Evolutionary conservation across 495 filamentous ascomycete species (phyloP), one percentile per base, ranked within the genome.

Genomic region (Xylaria castorea): DNA sequence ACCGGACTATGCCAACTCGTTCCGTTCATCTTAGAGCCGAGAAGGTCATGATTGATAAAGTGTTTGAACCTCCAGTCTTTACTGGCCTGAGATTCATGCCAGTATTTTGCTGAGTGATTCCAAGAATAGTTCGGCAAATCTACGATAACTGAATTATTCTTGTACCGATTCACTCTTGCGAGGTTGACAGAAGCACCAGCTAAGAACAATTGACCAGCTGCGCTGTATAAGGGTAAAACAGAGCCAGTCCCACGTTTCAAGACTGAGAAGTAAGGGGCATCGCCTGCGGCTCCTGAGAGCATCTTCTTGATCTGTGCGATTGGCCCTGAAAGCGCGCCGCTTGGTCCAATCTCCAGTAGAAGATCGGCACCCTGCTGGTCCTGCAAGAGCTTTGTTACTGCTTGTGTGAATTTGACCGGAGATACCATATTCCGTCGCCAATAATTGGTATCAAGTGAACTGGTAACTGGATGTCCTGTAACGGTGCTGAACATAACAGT

Each of bases 341-440:
- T 84, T 3, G 88, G 87, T 0, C 88, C 87, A 11, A 90, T 77
- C 73, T 90, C 88, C 46, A 90, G 48, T 7, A 89, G 57, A 6
- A 83, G 66, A 32, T 71, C 7, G 38, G 58, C 50, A 51, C 50
- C 50, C 50, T 51, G 50, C 7, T 51, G n/a, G 50, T 51, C 8
- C 1, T 51, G 50, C 50, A 51, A 25, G 50, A 62, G 30, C 3
- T 30, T 51, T 6, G 22, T 57, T 69, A 79, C n/a, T 0, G 82
- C 84, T 8, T 81, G 67, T 12, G 65, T 69, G 69, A 89, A 89
- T 0, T 71, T 75, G 2, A 83, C 83, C 0, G 81, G 76, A 1
- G 72, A 70, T 0, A 50, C 64, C 73, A 84, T 78, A 74, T 85
- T 86, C 0, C 50, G 20, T 16, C 14, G 72, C 79, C 82, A 83